Percentiles rank a stretch among this genome's conserved stretches.
These are phyloP conservation scores for Beta lomatogona DNA, from an alignment of 179 eudicot species.

Conservation along the genomic window DNA sequence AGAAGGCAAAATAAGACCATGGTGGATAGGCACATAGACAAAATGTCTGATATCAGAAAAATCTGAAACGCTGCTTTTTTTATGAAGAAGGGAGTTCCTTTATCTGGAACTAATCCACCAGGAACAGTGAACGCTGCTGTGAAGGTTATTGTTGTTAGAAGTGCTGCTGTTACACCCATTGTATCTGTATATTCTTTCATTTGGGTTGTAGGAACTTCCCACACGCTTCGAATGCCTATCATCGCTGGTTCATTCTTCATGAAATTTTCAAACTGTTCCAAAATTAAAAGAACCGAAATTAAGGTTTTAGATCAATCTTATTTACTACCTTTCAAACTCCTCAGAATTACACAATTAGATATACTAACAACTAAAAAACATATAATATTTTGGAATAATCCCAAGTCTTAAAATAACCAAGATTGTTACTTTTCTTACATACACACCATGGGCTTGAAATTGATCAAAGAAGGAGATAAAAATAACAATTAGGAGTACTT, in stretches of 20 bases:
- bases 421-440: no score
- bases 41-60: constrained; percentile 13
- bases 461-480: no score
- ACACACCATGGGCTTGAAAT: no score
- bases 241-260: neutral
- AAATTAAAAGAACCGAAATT: no score
- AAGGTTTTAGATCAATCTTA: no score
- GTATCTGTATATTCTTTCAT: constrained; percentile 12
- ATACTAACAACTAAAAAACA: no score
- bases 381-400: no score
- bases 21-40: constrained; percentile 21
- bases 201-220: neutral
- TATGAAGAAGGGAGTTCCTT: constrained; percentile 6
- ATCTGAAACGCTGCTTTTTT: constrained; percentile 9
- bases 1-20: constrained; percentile 22
- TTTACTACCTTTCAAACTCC: no score
- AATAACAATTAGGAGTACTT: no score
- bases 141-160: constrained; percentile 22
- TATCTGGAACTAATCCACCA: constrained; percentile 5
- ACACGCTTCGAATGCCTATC: constrained; percentile 10
- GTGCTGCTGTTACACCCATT: constrained; percentile 19
- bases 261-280: no score
- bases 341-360: no score
- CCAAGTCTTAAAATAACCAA: no score
- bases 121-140: constrained; percentile 21